Evolutionary conservation across 495 filamentous ascomycete genomes (phyloP).

Genomic region (Penicillium malachiteum): DNA sequence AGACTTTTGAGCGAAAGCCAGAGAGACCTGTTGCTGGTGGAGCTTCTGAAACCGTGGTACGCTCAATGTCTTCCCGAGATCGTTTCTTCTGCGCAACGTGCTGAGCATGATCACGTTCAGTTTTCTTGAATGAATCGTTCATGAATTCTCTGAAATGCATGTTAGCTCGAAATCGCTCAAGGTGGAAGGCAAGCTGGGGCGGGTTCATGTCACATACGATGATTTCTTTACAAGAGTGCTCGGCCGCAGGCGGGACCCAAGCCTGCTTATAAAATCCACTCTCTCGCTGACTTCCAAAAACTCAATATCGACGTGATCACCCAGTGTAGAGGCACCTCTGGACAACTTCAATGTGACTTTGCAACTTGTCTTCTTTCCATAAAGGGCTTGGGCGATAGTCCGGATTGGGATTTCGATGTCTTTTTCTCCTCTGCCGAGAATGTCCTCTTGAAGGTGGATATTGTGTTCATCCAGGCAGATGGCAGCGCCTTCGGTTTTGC

Average conservation of each 20-base stretch:
- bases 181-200: not conserved
- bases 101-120: no score
- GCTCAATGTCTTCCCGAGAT: not conserved
- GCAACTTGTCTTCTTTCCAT: slow-evolving; percentile 24
- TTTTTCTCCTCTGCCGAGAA: not conserved
- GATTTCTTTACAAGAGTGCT: no score
- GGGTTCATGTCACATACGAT: not conserved
- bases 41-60: not conserved
- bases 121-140: slow-evolving; percentile 31
- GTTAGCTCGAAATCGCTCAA: not conserved
- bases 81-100: no score
- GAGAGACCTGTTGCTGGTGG: not conserved
- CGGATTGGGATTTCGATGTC: slow-evolving; percentile 15
- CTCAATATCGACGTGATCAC: slow-evolving; percentile 38
- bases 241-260: no score
- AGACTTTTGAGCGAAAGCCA: slow-evolving; percentile 27
- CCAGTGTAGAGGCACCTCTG: slow-evolving; percentile 13
- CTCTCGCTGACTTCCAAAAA: slow-evolving; percentile 10
- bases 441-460: slow-evolving; percentile 9
- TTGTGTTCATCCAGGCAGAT: slow-evolving; percentile 17
- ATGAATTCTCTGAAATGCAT: slow-evolving; percentile 29
- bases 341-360: slow-evolving; percentile 39
- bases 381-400: slow-evolving; percentile 17
- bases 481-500: not conserved
- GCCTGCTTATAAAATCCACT: no score